Percentiles rank a stretch among this genome's conserved stretches.
phyloP scores from a whole-genome alignment of 2,329 filamentous ascomycete species.

The Albifimbria verrucaria region DNA sequence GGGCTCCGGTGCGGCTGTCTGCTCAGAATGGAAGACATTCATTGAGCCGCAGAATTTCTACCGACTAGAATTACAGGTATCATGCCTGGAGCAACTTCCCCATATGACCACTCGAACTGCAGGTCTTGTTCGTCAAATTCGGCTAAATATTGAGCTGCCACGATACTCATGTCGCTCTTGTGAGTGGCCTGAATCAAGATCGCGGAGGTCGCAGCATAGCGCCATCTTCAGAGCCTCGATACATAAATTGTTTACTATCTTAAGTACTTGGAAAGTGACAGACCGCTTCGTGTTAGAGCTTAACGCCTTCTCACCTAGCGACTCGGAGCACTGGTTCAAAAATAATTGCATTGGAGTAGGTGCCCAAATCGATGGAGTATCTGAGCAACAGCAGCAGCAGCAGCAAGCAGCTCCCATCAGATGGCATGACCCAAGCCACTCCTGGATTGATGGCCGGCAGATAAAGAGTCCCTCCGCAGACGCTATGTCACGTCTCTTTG shows the following conservation, averaged over 20 bases:
- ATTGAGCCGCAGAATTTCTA: slow-evolving; percentile 8
- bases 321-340: slow-evolving; percentile 13
- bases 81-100: slow-evolving; percentile 7
- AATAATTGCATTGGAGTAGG: slow-evolving; percentile 5
- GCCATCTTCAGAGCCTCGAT: slow-evolving; percentile 15
- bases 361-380: slow-evolving; percentile 3
- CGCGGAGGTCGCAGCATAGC: slow-evolving; percentile 1
- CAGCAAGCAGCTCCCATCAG: slow-evolving; percentile 1
- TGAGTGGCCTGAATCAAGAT: slow-evolving; percentile 3
- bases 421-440: slow-evolving; percentile 12
- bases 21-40: slow-evolving; percentile 9
- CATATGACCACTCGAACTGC: slow-evolving; percentile 6
- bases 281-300: slow-evolving; percentile 8
- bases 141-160: slow-evolving; percentile 13
- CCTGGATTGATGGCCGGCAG: slow-evolving; percentile 10
- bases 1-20: slow-evolving; percentile 6
- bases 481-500: slow-evolving; percentile 7
- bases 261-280: slow-evolving; percentile 21
- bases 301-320: slow-evolving; percentile 10
- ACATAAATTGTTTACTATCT: slow-evolving; percentile 22
- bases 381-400: slow-evolving; percentile 4
- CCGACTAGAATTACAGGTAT: slow-evolving; percentile 7
- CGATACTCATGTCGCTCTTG: slow-evolving; percentile 11
- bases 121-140: slow-evolving; percentile 7
- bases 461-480: slow-evolving; percentile 1